Evolutionary conservation across 2,329 filamentous ascomycete genomes (phyloP).

Genomic region (Penicillium verrucosum): DNA sequence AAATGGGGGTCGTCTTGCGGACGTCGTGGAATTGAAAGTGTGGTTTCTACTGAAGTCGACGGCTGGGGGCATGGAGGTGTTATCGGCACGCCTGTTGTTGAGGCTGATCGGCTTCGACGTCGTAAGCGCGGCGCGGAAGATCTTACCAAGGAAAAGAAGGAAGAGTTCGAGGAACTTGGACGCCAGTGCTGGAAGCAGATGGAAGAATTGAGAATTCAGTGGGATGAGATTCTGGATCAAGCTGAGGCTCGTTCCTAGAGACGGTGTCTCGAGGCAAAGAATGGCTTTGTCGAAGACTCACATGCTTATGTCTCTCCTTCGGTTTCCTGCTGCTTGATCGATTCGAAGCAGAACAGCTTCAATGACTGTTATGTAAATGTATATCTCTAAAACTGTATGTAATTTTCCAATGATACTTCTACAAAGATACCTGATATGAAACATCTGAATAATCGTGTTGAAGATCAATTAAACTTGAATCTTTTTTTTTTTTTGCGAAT

Average conservation of each 20-base stretch:
- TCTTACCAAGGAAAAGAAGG: slow-evolving; percentile 49
- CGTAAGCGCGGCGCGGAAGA: slow-evolving; percentile 59
- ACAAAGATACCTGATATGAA: background rate
- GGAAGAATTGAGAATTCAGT: slow-evolving; percentile 41
- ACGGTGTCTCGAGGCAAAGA: background rate
- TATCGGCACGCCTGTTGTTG: slow-evolving; percentile 50
- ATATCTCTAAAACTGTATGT: background rate
- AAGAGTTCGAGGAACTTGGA: slow-evolving; percentile 41
- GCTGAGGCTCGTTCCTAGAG: slow-evolving; percentile 24
- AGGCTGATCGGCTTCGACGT: slow-evolving; percentile 51
- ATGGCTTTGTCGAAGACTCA: background rate
- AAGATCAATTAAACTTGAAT: slow-evolving; percentile 6
- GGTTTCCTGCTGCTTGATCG: background rate
- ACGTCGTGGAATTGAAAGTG: slow-evolving; percentile 54
- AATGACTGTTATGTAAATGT: background rate
- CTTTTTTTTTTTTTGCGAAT: slow-evolving; percentile 15
- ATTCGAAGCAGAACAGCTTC: background rate
- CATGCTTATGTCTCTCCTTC: background rate
- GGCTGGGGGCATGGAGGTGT: slow-evolving; percentile 71
- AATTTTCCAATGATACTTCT: background rate
- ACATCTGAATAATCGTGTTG: background rate
- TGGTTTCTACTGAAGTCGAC: slow-evolving; percentile 77
- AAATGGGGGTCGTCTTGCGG: slow-evolving; percentile 86
- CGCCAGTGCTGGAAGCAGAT: slow-evolving; percentile 42
- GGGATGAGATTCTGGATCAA: slow-evolving; percentile 40